Evolutionary conservation across 768 basidiomycete genomes (phyloP), one percentile per base, ranked within the genome.

Genomic region (Suillus hirtellus): DNA sequence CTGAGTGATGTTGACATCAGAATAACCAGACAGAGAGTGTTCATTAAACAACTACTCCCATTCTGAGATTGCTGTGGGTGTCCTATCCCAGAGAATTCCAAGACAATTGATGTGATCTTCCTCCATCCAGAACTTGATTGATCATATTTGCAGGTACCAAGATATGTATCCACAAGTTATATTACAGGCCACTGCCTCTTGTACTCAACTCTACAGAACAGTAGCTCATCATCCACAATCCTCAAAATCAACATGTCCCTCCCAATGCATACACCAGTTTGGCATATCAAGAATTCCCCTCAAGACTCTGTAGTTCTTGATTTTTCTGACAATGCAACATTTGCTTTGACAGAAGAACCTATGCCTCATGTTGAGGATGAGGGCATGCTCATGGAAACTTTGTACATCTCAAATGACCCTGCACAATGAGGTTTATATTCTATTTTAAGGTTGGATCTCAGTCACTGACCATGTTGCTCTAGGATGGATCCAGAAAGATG

Each of bases 401-500:
- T 50, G 49, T 50, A 31, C 49, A 27, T 50, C 49, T 50, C 49
- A 27, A 31, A 50, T 1, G 49, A 50, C 15, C 49, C 49, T 50
- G 49, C 49, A 3, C 49, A 50, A 50, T 27, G 49, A 50, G 8
- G 49, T 50, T 50, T 4, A 15, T 9, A 8, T 27, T 9, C 3
- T 17, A 27, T 31, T 31, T 50, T 15, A 3, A 31, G 15, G 24
- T 10, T 31, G 15, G 15, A 17, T 50, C 8, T 9, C 49, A 27
- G 15, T 50, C 15, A 7, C 8, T 50, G 24, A 50, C 27, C 15
- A 31, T 27, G 46, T 47, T 12, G 12, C 11, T 21, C 21, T 12
- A 50, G 49, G 7, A 27, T 50, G 49, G 49, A 50, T 50, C 24
- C 49, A 50, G 49, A 50, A 50, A 50, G 49, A 14, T 17, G 49